Evolutionary conservation across 306 rosid genomes (phyloP), one percentile per base, ranked within the genome.

Genomic region (Gastrolobium bilobum): DNA sequence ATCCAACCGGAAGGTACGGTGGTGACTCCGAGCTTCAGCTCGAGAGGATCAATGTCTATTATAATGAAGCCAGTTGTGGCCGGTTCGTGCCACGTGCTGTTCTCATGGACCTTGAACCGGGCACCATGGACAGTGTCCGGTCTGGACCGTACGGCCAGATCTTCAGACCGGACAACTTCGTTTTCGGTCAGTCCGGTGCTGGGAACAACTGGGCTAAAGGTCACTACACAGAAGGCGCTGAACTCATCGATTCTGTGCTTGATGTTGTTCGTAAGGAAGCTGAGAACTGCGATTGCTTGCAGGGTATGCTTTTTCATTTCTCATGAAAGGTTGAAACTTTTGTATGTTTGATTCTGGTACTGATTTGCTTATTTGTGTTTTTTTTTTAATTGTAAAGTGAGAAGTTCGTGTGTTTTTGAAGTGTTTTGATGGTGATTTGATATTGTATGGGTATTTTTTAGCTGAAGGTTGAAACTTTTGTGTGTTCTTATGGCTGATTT

Each of bases 121-220:
- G 96, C 0, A 91, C 96, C 61, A 91, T 91, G 96, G 96, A 91
- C 80, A 91, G 93, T 59, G 71, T 91, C 78, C 74, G 96, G 64
- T 91, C 96, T 33, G 96, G 96, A 0, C 84, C 86, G 1, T 91
- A 77, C 71, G 96, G 96, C 0, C 96, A 88, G 90, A 91, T 91
- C 11, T 91, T 91, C 78, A 5, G 96, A 15, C 96, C 96, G 1
- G 96, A 88, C 8, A 91, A 91, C 79, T 91, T 91, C 29, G 91
- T 91, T 54, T 91, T 91, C n/a, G 96, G 96, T 0, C 93, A 91
- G 70, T 89, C 93, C 4, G 93, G 96, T 42, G 96, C 96, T 0
- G 92, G 95, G 1, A 90, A 90, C 82, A 90, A 90, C 82, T 90
- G 93, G 95, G 92, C 93, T 0, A 91, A 91, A 57, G 96, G 96